Evolutionary conservation across 2,329 filamentous ascomycete species (phyloP), one percentile per base, ranked within the genome.

Genomic region (Calonectria hongkongensis): DNA sequence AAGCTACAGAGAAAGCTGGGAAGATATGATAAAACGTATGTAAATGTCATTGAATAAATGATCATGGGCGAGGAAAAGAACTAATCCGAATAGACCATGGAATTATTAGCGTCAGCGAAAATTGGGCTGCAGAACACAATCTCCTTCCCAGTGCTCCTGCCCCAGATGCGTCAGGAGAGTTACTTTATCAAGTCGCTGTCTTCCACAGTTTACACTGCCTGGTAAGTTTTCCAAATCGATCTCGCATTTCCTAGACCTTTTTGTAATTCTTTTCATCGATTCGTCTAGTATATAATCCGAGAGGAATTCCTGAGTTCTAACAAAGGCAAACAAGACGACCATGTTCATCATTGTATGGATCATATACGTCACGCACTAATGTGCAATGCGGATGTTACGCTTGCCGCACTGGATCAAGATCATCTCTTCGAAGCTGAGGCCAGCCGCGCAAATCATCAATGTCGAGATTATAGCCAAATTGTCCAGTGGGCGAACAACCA

Each of bases 201-300:
- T 54, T 54, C n/a, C 50, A 54, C 50, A 54, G 50, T 18, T 33
- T 54, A 28, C 50, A 54, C 28, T 54, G 50, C n/a, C 33, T 54
- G 28, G 50, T 54, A 28, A 54, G 50, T 15, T 36, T 36, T 36
- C 10, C 33, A 36, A 6, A 12, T 13, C 7, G 3, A 36, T 36
- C 1, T 9, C 10, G 8, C 33, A 12, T 3, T 13, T 36, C 33
- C 33, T 12, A 3, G 12, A 36, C 10, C 10, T 10, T 36, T 36
- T 36, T 36, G 33, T 36, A 36, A 36, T 36, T 36, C 7, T 36
- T 36, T 36, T 36, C 12, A 36, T 36, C 15, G 6, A 27, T 33
- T 33, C 7, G 30, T 54, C 30, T 21, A 54, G 50, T 54, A 54
- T 18, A 54, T 54, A n/a, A 33, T 33, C 5, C 27, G 50, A 10